Conservation (phyloP, 2,329 filamentous ascomycete genomes). For the Tolypocladium ovalisporum region DNA sequence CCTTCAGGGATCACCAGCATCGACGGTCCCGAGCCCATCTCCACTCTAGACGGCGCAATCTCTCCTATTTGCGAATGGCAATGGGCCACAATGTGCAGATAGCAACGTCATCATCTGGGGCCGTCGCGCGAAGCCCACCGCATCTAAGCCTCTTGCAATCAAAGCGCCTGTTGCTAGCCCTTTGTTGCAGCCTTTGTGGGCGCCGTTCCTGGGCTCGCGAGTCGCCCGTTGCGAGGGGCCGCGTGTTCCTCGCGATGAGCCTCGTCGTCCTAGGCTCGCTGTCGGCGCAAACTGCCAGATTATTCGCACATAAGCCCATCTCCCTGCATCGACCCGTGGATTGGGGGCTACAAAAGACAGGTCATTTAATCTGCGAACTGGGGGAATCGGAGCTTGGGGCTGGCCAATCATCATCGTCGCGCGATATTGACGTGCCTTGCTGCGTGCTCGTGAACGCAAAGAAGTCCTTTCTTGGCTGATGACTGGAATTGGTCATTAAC, state of each 20-base stretch:
- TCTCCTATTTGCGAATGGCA: background rate
- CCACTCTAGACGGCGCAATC: slow-evolving; percentile 2
- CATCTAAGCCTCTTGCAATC: slow-evolving; percentile 2
- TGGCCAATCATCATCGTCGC: background rate
- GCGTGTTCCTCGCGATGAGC: background rate
- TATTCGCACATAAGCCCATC: background rate
- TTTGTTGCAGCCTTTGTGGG: background rate
- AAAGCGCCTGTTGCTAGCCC: background rate
- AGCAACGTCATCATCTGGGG: slow-evolving; percentile 5
- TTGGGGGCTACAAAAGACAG: background rate
- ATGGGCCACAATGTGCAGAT: background rate
- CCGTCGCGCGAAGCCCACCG: background rate
- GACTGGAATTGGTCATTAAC: background rate
- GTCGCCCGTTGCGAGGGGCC: background rate
- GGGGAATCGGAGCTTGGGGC: background rate
- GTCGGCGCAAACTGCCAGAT: background rate
- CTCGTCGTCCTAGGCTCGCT: background rate
- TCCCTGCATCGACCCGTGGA: background rate
- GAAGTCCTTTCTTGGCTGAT: background rate
- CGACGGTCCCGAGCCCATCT: background rate
- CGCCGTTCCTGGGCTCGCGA: background rate
- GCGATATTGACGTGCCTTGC: background rate
- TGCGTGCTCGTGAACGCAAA: background rate
- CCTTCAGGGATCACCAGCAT: background rate
- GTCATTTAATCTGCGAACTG: background rate